Evolutionary conservation across 345 rosid genomes (phyloP).

Genomic region (Pistacia atlantica): DNA sequence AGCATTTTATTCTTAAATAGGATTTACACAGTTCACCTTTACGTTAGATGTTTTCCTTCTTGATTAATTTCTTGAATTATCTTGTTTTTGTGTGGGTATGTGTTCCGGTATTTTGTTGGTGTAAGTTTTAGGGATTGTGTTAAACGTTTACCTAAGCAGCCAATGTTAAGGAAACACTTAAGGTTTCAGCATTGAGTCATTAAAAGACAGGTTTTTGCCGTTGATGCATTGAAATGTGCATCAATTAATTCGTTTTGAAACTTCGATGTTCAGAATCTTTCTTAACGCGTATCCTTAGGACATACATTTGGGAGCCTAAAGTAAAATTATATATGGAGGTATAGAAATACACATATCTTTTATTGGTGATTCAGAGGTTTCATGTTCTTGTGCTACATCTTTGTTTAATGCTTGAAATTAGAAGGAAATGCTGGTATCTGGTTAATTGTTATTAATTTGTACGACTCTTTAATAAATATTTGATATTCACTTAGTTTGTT

Average conservation of each 20-base stretch:
- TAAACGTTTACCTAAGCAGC: too few species aligned
- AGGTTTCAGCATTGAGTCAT: too few species aligned
- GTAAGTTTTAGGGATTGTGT: background rate
- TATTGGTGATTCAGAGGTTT: background rate
- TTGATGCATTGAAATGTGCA: too few species aligned
- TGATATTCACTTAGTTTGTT: background rate
- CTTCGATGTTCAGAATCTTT: too few species aligned
- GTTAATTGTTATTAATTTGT: background rate
- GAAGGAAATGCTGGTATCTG: background rate
- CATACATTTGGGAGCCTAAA: too few species aligned
- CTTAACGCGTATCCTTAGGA: too few species aligned
- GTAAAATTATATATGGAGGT: background rate
- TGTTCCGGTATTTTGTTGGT: background rate
- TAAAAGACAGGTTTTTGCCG: too few species aligned
- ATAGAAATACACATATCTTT: background rate
- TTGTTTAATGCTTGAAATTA: background rate
- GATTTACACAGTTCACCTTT: background rate
- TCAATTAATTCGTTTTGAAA: too few species aligned
- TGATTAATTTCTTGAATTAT: background rate
- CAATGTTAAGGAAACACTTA: too few species aligned
- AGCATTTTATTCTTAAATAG: background rate
- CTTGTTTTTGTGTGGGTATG: background rate
- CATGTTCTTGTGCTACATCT: background rate
- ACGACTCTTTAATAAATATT: background rate
- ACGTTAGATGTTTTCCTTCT: slow-evolving; percentile 6